phyloP scores from a whole-genome alignment of 192 early-diverging fungal species.

The Powellomyces hirtus region DNA sequence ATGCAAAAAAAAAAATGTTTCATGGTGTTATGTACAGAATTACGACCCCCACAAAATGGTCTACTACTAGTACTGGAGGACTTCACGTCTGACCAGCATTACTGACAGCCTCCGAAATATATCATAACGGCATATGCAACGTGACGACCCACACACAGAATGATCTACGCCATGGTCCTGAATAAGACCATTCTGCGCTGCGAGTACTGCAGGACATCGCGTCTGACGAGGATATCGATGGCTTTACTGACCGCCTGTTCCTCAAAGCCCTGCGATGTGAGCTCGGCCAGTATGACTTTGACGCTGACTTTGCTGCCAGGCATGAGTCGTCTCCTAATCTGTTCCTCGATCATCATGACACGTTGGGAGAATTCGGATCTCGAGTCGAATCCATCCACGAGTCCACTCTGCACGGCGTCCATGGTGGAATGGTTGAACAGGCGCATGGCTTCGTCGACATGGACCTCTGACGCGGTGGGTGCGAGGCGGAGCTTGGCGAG shows the following conservation, averaged over 20 bases:
- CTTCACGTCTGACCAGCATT: no score
- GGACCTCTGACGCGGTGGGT: slow-evolving; percentile 76
- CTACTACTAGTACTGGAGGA: no score
- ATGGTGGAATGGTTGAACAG: slow-evolving; percentile 98
- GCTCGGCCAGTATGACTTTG: slow-evolving; percentile 61
- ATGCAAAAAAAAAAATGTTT: no score
- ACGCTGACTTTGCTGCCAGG: slow-evolving; percentile 73
- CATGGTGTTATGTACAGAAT: no score
- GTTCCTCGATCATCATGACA: slow-evolving; percentile 78
- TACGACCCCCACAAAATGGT: no score
- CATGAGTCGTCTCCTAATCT: slow-evolving; percentile 81
- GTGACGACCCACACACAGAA: no score
- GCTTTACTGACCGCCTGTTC: slow-evolving; percentile 62
- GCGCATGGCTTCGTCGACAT: slow-evolving; percentile 97
- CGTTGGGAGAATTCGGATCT: slow-evolving; percentile 70
- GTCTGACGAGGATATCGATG: slow-evolving; percentile 75
- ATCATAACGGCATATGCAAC: no score
- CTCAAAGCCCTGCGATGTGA: slow-evolving; percentile 32
- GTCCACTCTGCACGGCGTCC: slow-evolving; percentile 89
- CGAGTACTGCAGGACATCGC: slow-evolving; percentile 78
- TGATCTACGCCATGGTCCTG: slow-evolving; percentile 8
- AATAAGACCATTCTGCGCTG: slow-evolving; percentile 64
- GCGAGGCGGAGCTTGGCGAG: slow-evolving; percentile 93
- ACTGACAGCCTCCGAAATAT: no score
- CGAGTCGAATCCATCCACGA: slow-evolving; percentile 71